Percentiles rank a stretch among this genome's conserved stretches.
Conservation (phyloP, 2,329 filamentous ascomycete species). For the Rhynchosporium secalis region DNA sequence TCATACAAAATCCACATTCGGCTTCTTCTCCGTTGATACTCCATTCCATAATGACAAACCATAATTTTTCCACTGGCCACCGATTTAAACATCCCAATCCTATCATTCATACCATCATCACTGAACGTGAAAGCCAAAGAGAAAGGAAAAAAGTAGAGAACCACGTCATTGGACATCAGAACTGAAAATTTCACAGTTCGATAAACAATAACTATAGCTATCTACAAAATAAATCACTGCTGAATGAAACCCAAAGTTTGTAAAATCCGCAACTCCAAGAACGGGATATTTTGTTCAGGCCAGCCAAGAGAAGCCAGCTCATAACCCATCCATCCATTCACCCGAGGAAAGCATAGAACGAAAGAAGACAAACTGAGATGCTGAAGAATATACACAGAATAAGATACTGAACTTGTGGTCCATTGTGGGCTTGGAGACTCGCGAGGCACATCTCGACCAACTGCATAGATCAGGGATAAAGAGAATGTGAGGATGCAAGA, state of each 20-base stretch:
- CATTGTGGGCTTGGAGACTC: background rate
- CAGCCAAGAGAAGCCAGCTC: conserved; percentile 24
- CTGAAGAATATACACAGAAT: conserved; percentile 29
- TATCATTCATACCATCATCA: background rate
- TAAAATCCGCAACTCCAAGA: background rate
- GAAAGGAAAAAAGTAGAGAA: background rate
- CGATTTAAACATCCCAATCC: background rate
- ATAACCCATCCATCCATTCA: conserved; percentile 4
- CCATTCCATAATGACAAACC: background rate
- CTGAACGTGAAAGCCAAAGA: background rate
- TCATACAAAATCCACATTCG: no score
- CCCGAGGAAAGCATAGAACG: background rate
- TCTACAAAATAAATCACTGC: background rate
- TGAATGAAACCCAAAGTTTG: background rate
- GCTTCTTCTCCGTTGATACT: background rate
- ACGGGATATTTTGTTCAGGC: background rate
- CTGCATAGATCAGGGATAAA: conserved; percentile 12
- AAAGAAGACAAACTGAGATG: background rate
- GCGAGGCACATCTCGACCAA: conserved; percentile 1
- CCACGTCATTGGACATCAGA: conserved; percentile 9
- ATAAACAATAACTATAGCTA: background rate
- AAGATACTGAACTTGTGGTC: background rate
- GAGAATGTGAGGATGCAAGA: conserved; percentile 5
- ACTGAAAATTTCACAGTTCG: background rate
- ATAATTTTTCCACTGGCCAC: background rate